These are phyloP conservation scores for Zygoascus hellenicus DNA, from an alignment of 1,139 yeast species.

Conservation along the genomic window DNA sequence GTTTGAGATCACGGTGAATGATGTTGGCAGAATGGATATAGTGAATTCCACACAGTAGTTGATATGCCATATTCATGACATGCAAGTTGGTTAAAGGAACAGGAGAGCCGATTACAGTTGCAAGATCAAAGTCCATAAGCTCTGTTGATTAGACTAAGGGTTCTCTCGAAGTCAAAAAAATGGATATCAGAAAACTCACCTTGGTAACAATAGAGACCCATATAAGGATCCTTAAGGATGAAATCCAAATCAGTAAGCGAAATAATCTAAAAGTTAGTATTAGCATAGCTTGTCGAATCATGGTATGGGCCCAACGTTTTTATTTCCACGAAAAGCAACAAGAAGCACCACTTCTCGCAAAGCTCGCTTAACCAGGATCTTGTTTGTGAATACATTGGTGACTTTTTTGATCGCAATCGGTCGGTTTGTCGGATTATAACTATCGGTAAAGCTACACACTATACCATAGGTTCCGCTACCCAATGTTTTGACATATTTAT, in stretches of 20 bases:
- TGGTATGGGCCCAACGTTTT: slow-evolving; percentile 40
- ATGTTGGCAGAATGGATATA: slow-evolving; percentile 73
- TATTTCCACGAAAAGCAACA: slow-evolving; percentile 88
- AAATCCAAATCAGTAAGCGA: slow-evolving; percentile 69
- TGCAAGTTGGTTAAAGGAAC: slow-evolving; percentile 78
- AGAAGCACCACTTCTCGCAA: slow-evolving; percentile 79
- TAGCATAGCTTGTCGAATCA: slow-evolving; percentile 1
- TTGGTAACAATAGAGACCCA: slow-evolving; percentile 79
- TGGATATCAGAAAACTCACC: slow-evolving; percentile 39
- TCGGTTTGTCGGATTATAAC: slow-evolving; percentile 22
- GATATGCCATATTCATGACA: slow-evolving; percentile 68
- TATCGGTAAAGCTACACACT: slow-evolving; percentile 70
- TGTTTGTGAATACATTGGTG: slow-evolving; percentile 81
- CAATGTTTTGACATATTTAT: slow-evolving; percentile 51
- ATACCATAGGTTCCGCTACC: slow-evolving; percentile 91
- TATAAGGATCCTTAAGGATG: slow-evolving; percentile 57
- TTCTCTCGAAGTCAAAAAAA: slow-evolving; percentile 54
- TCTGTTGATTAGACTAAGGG: slow-evolving; percentile 37
- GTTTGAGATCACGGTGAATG: slow-evolving; percentile 79
- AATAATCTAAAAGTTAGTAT: slow-evolving; percentile 44
- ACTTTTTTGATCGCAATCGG: slow-evolving; percentile 72
- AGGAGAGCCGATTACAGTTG: slow-evolving; percentile 64
- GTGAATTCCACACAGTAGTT: slow-evolving; percentile 70
- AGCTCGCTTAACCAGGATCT: slow-evolving; percentile 81
- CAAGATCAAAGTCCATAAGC: slow-evolving; percentile 71